These are phyloP conservation scores for Tripterygium wilfordii DNA, from an alignment of 177 flowering plant species.

Conservation along the genomic window DNA sequence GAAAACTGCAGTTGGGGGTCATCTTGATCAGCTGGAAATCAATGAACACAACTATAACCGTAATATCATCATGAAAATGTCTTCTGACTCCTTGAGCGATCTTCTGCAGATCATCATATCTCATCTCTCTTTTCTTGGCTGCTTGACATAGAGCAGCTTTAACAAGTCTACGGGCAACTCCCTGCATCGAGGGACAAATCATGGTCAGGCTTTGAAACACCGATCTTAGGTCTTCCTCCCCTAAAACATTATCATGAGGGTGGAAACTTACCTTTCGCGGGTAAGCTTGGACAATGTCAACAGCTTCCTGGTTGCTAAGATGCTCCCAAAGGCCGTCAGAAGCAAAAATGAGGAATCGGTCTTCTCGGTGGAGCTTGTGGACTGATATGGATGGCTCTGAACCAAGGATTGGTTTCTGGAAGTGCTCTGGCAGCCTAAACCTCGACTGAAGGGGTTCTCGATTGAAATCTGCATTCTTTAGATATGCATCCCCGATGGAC, in stretches of 20 bases:
- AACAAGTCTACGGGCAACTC: slow-evolving; percentile 51
- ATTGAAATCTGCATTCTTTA: slow-evolving; percentile 57
- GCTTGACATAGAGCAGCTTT: slow-evolving; percentile 48
- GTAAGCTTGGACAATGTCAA: slow-evolving; percentile 39
- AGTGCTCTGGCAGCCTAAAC: slow-evolving; percentile 42
- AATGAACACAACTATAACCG: slow-evolving; percentile 53
- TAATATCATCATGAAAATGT: slow-evolving; percentile 73
- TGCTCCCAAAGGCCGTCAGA: slow-evolving; percentile 82
- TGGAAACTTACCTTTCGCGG: slow-evolving; percentile 38
- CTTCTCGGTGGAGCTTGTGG: slow-evolving; percentile 36
- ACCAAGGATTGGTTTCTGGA: slow-evolving; percentile 42
- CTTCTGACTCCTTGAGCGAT: slow-evolving; percentile 56
- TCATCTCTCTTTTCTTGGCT: slow-evolving; percentile 52
- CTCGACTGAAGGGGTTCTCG: slow-evolving; percentile 35
- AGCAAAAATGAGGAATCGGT: slow-evolving; percentile 59
- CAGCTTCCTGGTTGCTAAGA: slow-evolving; percentile 57
- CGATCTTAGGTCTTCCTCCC: background rate
- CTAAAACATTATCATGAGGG: background rate
- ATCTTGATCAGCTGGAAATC: slow-evolving; percentile 17
- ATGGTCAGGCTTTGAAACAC: no score
- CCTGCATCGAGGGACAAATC: slow-evolving; percentile 23
- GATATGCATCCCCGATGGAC: slow-evolving; percentile 65
- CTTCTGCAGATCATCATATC: slow-evolving; percentile 48
- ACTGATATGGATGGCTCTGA: slow-evolving; percentile 48
- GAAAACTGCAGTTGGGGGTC: slow-evolving; percentile 4